phyloP scores from a whole-genome alignment of 164 flowering plant genomes.

The Macadamia tetraphylla region DNA sequence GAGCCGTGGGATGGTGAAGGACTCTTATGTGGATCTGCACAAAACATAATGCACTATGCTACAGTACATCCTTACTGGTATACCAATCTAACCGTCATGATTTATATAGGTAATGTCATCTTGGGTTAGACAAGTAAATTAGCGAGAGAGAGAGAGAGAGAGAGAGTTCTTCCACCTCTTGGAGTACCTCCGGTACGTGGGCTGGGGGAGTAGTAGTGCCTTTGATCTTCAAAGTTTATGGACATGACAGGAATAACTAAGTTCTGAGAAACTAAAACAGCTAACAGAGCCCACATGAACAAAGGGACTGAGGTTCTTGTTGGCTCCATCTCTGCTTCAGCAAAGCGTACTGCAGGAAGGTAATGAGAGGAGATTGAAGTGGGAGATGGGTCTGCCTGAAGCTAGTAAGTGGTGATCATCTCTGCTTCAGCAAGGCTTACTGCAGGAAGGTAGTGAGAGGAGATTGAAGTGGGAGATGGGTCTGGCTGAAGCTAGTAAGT shows the following conservation, averaged over 20 bases:
- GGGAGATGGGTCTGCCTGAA: too few relatives aligned
- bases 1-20: slow-evolving; percentile 10
- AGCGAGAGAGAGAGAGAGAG: slow-evolving; percentile 9
- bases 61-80: too few relatives aligned
- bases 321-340: slow-evolving; percentile 26
- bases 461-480: neutral
- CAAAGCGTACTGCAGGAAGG: too few relatives aligned
- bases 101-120: too few relatives aligned
- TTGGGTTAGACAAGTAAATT: too few relatives aligned
- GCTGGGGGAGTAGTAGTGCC: slow-evolving; percentile 49
- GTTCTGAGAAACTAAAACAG: slow-evolving; percentile 44
- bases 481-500: neutral
- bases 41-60: too few relatives aligned
- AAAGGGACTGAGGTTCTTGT: slow-evolving; percentile 15
- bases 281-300: slow-evolving; percentile 25
- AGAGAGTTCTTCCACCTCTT: slow-evolving; percentile 2
- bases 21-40: slow-evolving; percentile 25
- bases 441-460: neutral
- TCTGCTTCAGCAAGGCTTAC: too few relatives aligned
- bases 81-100: too few relatives aligned
- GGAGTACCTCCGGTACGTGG: slow-evolving; percentile 42
- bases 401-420: too few relatives aligned
- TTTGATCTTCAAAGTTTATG: slow-evolving; percentile 40
- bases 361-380: too few relatives aligned
- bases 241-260: slow-evolving; percentile 37